Base-by-base conservation (phyloP, 176 grass and related monocot species). In the Calamus simplicifolius region DNA sequence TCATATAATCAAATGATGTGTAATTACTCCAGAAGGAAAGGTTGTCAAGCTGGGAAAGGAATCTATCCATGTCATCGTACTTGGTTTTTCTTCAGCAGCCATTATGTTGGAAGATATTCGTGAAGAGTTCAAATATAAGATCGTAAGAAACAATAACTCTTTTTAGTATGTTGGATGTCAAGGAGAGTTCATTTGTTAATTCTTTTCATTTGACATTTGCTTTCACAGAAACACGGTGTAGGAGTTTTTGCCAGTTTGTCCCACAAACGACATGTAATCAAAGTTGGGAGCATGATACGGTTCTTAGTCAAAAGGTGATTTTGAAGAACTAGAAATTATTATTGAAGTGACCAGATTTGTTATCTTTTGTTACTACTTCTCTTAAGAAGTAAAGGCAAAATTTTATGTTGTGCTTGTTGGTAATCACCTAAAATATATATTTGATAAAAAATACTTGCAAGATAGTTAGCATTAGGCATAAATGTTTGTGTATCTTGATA, bases 251-350 rank as follows among this genome's bases (percentile, higher is more conserved):
- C 76, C 61, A 89, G 84, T 61, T 69, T 30, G 56, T 63, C 64
- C 1, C 74, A 98, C 57, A 81, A 73, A 50, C 17, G 50, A 1
- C 93, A 98, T 57, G 50, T 74, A 25, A 92, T 98, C 19, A 73
- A 68, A 75, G 77, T 57, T 31, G 87, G 87, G 75, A 89, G 79
- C 71, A 85, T 89, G 81, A 92, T 98, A 76, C 69, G 73, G 23
- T 98, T 98, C 75, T 77, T 29, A 63, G 87, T 92, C 19, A 92
- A 83, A 85, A 89, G 88, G 93, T 98, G 71, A 79, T 57, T 25
- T 16, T 48, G 38, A n/a, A 27, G 16, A 66, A 43, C 12, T 43
- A 43, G 35, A 43, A 43, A 43, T 43, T 43, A 43, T 43, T 43
- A 43, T 10, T 43, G 35, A 43, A 43, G 10, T 43, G 8, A 43